Evolutionary conservation across 768 basidiomycete genomes (phyloP).

Genomic region (Pleurotus citrinopileatus): DNA sequence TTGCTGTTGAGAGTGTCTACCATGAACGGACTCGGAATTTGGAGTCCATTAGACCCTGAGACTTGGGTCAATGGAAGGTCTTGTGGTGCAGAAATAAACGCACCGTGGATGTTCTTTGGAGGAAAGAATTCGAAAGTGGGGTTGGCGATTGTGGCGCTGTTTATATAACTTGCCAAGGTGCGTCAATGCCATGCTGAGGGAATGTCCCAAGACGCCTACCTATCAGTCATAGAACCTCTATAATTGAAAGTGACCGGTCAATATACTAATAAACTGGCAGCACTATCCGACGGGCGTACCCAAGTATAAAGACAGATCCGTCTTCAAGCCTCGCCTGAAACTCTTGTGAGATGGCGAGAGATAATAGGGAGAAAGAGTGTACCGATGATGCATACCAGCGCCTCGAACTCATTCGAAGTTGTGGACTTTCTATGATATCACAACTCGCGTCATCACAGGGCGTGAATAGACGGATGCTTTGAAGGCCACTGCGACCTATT

Average conservation of each 20-base stretch:
- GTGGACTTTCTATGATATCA: slow-evolving; percentile 33
- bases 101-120: slow-evolving; percentile 32
- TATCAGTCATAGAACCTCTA: slow-evolving; percentile 12
- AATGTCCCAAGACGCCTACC: slow-evolving; percentile 15
- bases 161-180: slow-evolving; percentile 52
- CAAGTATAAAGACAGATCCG: slow-evolving; percentile 18
- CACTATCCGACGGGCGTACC: background rate
- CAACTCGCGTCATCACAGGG: slow-evolving; percentile 33
- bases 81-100: background rate
- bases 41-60: slow-evolving; percentile 21
- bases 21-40: slow-evolving; percentile 14
- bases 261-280: background rate
- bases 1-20: slow-evolving; percentile 15
- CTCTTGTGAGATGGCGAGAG: background rate
- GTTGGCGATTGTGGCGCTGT: slow-evolving; percentile 59
- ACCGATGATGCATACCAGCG: slow-evolving; percentile 41
- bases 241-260: background rate
- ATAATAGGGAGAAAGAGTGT: slow-evolving; percentile 6
- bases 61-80: background rate
- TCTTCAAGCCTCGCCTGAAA: slow-evolving; percentile 18
- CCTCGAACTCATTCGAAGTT: slow-evolving; percentile 29
- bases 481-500: slow-evolving; percentile 25
- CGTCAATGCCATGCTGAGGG: no score
- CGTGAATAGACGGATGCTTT: slow-evolving; percentile 34
- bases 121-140: slow-evolving; percentile 47